Conservation (phyloP, 495 filamentous ascomycete species). For the Podospora anserina region DNA sequence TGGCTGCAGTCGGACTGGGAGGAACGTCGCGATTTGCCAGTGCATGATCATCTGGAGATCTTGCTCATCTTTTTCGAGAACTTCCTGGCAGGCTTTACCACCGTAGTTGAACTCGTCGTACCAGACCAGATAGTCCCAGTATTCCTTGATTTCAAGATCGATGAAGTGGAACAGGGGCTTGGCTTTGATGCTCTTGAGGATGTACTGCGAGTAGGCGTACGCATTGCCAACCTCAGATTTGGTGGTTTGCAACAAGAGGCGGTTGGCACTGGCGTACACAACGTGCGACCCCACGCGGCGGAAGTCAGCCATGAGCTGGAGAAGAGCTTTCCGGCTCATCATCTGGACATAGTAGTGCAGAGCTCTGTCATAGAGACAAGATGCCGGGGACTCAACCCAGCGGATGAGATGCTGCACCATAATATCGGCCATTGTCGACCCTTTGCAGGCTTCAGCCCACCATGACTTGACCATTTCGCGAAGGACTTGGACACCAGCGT, state of each 20-base stretch:
- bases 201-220: slow-evolving; percentile 94
- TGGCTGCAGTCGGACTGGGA: slow-evolving; percentile 75
- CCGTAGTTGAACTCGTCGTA: slow-evolving; percentile 99
- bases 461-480: slow-evolving; percentile 98
- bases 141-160: slow-evolving; percentile 96
- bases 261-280: slow-evolving; percentile 83
- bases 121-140: slow-evolving; percentile 99
- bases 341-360: slow-evolving; percentile 97
- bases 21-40: slow-evolving; percentile 90
- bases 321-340: slow-evolving; percentile 94
- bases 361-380: slow-evolving; percentile 93
- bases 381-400: slow-evolving; percentile 89
- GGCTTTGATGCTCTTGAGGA: slow-evolving; percentile 89
- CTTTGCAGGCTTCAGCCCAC: slow-evolving; percentile 93
- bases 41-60: slow-evolving; percentile 93
- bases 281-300: slow-evolving; percentile 90
- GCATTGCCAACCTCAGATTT: slow-evolving; percentile 97
- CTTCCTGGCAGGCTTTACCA: slow-evolving; percentile 82
- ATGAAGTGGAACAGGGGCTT: slow-evolving; percentile 97
- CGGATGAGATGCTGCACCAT: slow-evolving; percentile 97
- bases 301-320: slow-evolving; percentile 97
- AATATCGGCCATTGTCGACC: slow-evolving; percentile 90
- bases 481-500: slow-evolving; percentile 81
- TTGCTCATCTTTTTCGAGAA: slow-evolving; percentile 78
- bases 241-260: slow-evolving; percentile 89